Evolutionary conservation across 768 basidiomycete species (phyloP).

Genomic region (Exidia glandulosa): DNA sequence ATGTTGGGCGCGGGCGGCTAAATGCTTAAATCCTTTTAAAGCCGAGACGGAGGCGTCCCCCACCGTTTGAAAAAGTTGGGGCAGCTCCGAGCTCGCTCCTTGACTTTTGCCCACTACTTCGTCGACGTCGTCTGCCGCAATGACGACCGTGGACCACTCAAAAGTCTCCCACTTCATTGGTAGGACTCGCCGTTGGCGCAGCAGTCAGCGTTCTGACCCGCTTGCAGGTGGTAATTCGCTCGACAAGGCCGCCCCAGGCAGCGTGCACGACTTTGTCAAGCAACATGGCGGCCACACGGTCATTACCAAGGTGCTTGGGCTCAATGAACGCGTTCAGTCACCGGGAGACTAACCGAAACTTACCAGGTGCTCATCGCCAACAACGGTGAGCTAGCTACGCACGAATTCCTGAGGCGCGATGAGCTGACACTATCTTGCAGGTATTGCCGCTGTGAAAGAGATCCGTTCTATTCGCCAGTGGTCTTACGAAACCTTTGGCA

Average conservation of each 20-base stretch:
- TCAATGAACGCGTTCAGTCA: slow-evolving; percentile 3
- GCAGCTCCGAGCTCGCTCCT: no score
- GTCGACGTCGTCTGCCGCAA: no score
- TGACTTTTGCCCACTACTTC: no score
- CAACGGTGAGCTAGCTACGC: slow-evolving; percentile 51
- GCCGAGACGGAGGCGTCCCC: no score
- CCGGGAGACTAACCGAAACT: background rate
- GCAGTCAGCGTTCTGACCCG: slow-evolving; percentile 4
- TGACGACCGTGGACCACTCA: no score
- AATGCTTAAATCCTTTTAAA: no score
- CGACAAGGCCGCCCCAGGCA: slow-evolving; percentile 68
- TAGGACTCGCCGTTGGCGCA: slow-evolving; percentile 15
- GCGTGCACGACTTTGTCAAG: slow-evolving; percentile 85
- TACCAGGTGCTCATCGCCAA: slow-evolving; percentile 92
- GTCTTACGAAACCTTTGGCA: slow-evolving; percentile 98
- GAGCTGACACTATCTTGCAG: slow-evolving; percentile 29
- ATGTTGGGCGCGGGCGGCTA: no score
- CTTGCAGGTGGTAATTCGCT: slow-evolving; percentile 83
- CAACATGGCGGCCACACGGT: slow-evolving; percentile 91
- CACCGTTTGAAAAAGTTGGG: no score
- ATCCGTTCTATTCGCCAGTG: slow-evolving; percentile 98
- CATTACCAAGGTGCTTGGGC: slow-evolving; percentile 76
- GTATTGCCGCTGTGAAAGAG: slow-evolving; percentile 98
- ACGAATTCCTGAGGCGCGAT: background rate
- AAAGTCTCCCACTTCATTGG: slow-evolving; percentile 58